phyloP scores from a whole-genome alignment of 2,329 filamentous ascomycete genomes.

The Aspergillus spinulosporus region DNA sequence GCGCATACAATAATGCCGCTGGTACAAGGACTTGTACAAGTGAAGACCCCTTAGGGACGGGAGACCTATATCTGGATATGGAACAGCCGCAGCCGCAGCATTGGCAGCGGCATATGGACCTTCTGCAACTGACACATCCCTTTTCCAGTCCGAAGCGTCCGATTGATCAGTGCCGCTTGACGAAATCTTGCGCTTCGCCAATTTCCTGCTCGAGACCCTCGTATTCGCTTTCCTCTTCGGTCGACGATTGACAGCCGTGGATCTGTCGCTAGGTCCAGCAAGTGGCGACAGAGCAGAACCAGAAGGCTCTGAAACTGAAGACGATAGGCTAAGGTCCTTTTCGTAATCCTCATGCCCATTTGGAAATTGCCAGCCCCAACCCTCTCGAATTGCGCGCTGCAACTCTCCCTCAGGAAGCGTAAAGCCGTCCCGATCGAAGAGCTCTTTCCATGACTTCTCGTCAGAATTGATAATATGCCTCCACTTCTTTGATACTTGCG shows the following conservation, averaged over 20 bases:
- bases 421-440: slow-evolving; percentile 84
- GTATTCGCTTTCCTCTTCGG: slow-evolving; percentile 53
- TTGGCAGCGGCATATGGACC: slow-evolving; percentile 82
- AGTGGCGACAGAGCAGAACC: slow-evolving; percentile 24
- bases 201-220: slow-evolving; percentile 52
- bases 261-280: slow-evolving; percentile 27
- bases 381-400: slow-evolving; percentile 79
- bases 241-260: slow-evolving; percentile 31
- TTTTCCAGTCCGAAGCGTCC: slow-evolving; percentile 48
- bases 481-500: slow-evolving; percentile 94
- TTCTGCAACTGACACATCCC: slow-evolving; percentile 59
- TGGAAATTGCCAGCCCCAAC: slow-evolving; percentile 97
- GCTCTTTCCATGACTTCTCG: slow-evolving; percentile 92
- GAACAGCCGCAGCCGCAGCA: slow-evolving; percentile 77
- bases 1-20: slow-evolving; percentile 85
- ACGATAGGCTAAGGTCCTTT: slow-evolving; percentile 68
- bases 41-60: slow-evolving; percentile 79
- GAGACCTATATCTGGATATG: slow-evolving; percentile 77
- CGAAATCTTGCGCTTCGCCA: slow-evolving; percentile 57
- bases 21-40: slow-evolving; percentile 94
- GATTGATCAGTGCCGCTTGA: slow-evolving; percentile 45
- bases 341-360: slow-evolving; percentile 73
- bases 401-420: slow-evolving; percentile 77
- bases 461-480: slow-evolving; percentile 86
- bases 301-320: slow-evolving; percentile 41